Evolutionary conservation across 306 rosid genomes (phyloP).

Genomic region (Cicer chorassanicum): DNA sequence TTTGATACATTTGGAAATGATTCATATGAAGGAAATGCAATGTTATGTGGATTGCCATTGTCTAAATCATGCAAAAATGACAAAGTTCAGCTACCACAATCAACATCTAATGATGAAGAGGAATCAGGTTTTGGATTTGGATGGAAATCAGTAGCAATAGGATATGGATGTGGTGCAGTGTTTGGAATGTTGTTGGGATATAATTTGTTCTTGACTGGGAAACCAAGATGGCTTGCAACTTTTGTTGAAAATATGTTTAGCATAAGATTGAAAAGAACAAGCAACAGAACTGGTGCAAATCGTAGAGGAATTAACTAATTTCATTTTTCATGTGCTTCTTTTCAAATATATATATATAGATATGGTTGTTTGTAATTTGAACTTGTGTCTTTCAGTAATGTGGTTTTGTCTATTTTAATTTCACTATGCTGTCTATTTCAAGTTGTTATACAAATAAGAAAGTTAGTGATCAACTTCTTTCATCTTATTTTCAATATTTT

Average conservation of each 20-base stretch:
- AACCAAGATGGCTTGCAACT: slow-evolving; percentile 5
- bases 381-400: neutral
- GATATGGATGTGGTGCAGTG: slow-evolving; percentile 48
- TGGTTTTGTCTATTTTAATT: neutral
- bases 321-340: neutral
- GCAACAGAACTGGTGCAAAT: neutral
- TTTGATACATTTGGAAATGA: slow-evolving; percentile 44
- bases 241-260: neutral
- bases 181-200: slow-evolving; percentile 41
- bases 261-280: neutral
- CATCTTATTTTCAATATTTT: neutral
- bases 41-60: slow-evolving; percentile 47
- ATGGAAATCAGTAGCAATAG: slow-evolving; percentile 43
- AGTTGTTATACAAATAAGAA: neutral
- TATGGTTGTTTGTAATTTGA: neutral
- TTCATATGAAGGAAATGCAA: slow-evolving; percentile 44
- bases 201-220: slow-evolving; percentile 15
- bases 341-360: neutral
- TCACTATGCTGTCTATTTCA: neutral
- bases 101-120: neutral
- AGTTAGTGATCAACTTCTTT: neutral
- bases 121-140: slow-evolving; percentile 28
- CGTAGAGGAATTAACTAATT: slow-evolving; percentile 6
- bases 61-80: slow-evolving; percentile 15
- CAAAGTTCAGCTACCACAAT: neutral